Base-by-base conservation (phyloP, 495 filamentous ascomycete species). In the Neurospora sublineolata region DNA sequence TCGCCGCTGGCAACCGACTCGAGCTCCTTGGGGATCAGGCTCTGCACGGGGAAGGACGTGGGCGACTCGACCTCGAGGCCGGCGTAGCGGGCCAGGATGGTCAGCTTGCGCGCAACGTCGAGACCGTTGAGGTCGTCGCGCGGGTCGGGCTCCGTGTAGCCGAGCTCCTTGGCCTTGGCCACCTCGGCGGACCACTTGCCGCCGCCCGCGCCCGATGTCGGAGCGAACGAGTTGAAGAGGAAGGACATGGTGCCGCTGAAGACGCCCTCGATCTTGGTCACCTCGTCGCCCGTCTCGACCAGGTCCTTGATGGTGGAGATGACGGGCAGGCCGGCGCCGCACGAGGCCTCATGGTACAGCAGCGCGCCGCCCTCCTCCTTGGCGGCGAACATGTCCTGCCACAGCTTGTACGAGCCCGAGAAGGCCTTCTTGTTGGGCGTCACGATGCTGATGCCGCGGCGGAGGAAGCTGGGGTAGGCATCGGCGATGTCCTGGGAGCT, bases 391-490 rank as follows among this genome's bases (percentile, higher is more conserved):
- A 97, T 97, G 67, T 88, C 86, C 73, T 91, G 84, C 93, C 94
- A 99, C 67, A 97, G 83, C 70, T 86, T 82, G 69, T 91, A 86
- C 39, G 86, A 87, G 40, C 88, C 87, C 3, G 92, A 94, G 81
- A 99, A 98, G 5, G 91, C 94, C 81, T 98, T 97, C 84, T 99
- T 99, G 85, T 97, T 99, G 16, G 95, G 94, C 0, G 95, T 98
- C 39, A 97, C 93, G 79, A 98, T 87, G 75, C 87, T 92, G 82
- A 99, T 90, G 12, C 94, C 94, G 38, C 87, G 84, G 71, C 84
- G 83, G 71, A 99, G 86, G 79, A 94, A 91, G 23, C 83, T 74
- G 3, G 94, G 93, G 81, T 99, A 98, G 18, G 85, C 78, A 71
- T 89, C 83, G 2, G 94, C 95, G 11, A 99, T 84, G 60, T 87